phyloP scores from a whole-genome alignment of 2,329 filamentous ascomycete species.

The Herpotrichia juniperi region DNA sequence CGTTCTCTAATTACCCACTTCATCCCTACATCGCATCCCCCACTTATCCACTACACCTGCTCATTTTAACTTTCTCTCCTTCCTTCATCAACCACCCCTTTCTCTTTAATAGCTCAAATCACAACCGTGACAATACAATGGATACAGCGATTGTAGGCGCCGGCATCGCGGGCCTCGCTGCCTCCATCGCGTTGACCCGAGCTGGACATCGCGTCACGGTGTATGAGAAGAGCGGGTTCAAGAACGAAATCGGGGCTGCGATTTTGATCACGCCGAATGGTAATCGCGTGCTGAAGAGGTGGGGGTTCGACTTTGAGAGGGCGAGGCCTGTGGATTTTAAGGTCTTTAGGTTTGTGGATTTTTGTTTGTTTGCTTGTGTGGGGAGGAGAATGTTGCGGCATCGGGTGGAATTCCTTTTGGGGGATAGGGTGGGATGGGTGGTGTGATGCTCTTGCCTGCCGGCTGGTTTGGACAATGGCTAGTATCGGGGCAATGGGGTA shows the following conservation, averaged over 20 bases:
- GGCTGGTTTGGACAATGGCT: too few species aligned
- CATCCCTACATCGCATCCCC: background rate
- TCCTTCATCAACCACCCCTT: background rate
- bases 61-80: background rate
- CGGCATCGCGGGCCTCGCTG: constrained; percentile 26
- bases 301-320: constrained; percentile 41
- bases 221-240: constrained; percentile 36
- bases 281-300: constrained; percentile 37
- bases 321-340: constrained; percentile 18
- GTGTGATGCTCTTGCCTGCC: too few species aligned
- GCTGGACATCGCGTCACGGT: constrained; percentile 26
- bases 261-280: constrained; percentile 50
- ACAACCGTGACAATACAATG: constrained; percentile 8
- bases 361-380: background rate
- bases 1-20: too few species aligned
- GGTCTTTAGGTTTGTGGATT: constrained; percentile 6
- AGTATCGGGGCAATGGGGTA: too few species aligned
- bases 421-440: background rate
- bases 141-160: constrained; percentile 25
- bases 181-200: constrained; percentile 24
- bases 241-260: constrained; percentile 51
- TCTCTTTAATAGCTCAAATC: background rate
- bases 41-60: background rate
- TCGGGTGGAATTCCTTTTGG: background rate
- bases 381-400: background rate